Evolutionary conservation across 352 stramenopile species (phyloP), one percentile per base, ranked within the genome.

Genomic region (Pythium periplocum): DNA sequence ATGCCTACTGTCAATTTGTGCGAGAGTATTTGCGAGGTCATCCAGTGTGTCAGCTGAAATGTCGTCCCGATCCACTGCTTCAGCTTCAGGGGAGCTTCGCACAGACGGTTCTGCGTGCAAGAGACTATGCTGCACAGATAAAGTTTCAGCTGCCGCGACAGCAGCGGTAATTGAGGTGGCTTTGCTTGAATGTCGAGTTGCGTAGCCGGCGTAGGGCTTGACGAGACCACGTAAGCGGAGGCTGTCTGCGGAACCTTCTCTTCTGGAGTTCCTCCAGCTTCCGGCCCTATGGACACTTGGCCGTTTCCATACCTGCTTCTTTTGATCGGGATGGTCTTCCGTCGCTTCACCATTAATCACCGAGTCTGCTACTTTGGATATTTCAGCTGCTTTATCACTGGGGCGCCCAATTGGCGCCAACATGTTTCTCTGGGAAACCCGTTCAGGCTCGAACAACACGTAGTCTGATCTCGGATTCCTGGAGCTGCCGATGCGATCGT

Each of bases 361-460:
- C 11, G 60, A 8, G 1, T 35, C 30, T 11, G 61, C 43, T 6
- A 43, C 42, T 35, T 36, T 36, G 17, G 17, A 26, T 26, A 26
- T 26, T 26, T 26, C 17, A 26, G 17, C 17, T 26, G 17, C 17
- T 26, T 26, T 26, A 26, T 26, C 17, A 26, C 17, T 26, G 17
- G 17, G 17, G 17, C 17, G 17, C 17, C 17, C 33, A 36, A 59
- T 8, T 44, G 66, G 62, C 44, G 10, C 54, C 1, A 78, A 46
- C 34, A 87, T 45, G n/a, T 89, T 60, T 3, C 78, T 69, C 51
- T 84, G 71, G n/a, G 78, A 87, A 41, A 86, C 64, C 4, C 78
- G 69, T 2, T 89, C 78, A 2, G 78, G 75, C 45, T 89, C 78
- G 43, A 79, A 83, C 2, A 64, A 62, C 51, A 88, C 53, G 11